Evolutionary conservation across 208 protist species (phyloP), one percentile per base, ranked within the genome.

Genomic region (Acanthamoeba sp.): DNA sequence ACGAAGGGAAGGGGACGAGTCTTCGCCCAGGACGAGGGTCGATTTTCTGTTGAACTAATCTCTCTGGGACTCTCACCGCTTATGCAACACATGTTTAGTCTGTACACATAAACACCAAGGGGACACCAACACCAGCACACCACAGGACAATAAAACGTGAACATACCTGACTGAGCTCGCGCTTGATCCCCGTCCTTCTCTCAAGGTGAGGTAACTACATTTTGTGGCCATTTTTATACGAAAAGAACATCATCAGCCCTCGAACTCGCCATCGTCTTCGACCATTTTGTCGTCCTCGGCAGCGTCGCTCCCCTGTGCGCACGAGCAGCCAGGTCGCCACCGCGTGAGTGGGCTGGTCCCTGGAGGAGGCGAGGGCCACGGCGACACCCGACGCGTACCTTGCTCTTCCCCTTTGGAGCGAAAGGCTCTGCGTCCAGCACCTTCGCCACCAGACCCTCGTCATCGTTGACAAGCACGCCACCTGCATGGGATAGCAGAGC

Each of bases 401-500:
- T n/a, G n/a, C n/a, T 14, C 73, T 52, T 52, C 4, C 20, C 36
- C 38, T 84, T 84, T 5, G 73, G 40, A 55, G 73, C 73, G n/a
- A 84, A 84, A 34, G 73, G 73, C 42, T 84, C 40, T 5, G 40
- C 42, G 9, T 84, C 73, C 24, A 84, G 40, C 1, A 84, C 73
- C 42, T 52, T 45, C 10, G 42, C 42, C 22, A 90, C 82, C 45
- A n/a, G 42, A 36, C 82, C 82, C 52, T 69, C 82, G 59, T 90
- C 82, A 27, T 90, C 82, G 27, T 90, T 90, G 24, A 90, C 82
- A 2, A 90, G 52, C 50, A 90, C 82, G 18, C 82, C 82, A 29
- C 82, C 82, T 84, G 40, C n/a, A 36, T 29, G 18, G 9, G 4
- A 34, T 22, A 71, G 3, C 0, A 16, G 9, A 52, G 48, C 1